Evolutionary conservation across 2,329 filamentous ascomycete genomes (phyloP).

Genomic region (Colletotrichum tabaci): DNA sequence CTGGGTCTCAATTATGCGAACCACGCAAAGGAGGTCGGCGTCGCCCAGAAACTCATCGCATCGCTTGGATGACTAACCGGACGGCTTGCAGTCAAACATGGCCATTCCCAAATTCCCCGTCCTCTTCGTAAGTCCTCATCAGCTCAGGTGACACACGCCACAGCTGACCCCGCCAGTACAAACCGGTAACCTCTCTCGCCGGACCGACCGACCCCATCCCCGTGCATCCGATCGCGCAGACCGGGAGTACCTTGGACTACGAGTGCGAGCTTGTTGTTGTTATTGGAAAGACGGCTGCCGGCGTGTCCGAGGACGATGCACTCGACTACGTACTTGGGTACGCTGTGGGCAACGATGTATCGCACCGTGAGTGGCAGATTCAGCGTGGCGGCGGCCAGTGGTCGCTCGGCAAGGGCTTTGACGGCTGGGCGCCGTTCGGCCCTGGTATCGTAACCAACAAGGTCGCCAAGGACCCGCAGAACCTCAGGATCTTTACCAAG

Average conservation of each 20-base stretch:
- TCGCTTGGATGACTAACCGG: background rate
- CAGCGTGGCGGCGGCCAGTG: constrained; percentile 78
- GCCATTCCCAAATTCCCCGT: constrained; percentile 80
- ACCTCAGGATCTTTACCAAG: constrained; percentile 69
- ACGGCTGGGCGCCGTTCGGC: constrained; percentile 82
- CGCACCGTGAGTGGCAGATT: constrained; percentile 83
- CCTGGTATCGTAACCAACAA: constrained; percentile 76
- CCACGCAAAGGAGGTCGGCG: constrained; percentile 75
- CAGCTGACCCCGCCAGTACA: constrained; percentile 62
- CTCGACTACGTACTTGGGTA: constrained; percentile 84
- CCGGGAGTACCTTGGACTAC: constrained; percentile 79
- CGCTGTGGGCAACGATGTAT: constrained; percentile 84
- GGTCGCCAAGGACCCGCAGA: constrained; percentile 71
- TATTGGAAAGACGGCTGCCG: constrained; percentile 76
- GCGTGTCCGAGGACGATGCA: constrained; percentile 76
- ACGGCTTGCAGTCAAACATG: constrained; percentile 67
- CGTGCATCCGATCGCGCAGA: constrained; percentile 75
- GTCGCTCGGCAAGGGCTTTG: constrained; percentile 81
- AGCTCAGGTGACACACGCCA: too few species aligned
- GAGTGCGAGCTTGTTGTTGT: constrained; percentile 84
- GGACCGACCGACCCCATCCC: constrained; percentile 78
- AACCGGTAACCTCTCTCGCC: constrained; percentile 76
- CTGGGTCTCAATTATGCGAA: constrained; percentile 81
- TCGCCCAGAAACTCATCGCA: background rate
- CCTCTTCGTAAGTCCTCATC: constrained; percentile 71